phyloP scores from a whole-genome alignment of 352 stramenopile species.

The Thalassiosira hispida region DNA sequence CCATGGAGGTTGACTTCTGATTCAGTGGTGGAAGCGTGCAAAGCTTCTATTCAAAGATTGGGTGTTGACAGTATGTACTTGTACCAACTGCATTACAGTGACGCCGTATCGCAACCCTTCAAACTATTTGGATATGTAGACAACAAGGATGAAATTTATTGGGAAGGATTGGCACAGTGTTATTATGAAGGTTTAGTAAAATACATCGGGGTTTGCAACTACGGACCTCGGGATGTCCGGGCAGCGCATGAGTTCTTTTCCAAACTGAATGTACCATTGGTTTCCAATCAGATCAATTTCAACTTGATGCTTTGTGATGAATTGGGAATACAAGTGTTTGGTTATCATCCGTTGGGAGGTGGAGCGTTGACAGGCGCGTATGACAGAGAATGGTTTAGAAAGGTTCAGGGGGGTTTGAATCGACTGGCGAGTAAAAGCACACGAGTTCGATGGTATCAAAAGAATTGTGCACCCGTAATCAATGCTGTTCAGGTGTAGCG shows the following conservation, averaged over 20 bases:
- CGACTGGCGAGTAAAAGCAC: neutral
- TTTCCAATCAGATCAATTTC: constrained; percentile 26
- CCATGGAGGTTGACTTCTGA: constrained; percentile 11
- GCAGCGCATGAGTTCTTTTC: neutral
- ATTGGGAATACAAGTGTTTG: constrained; percentile 18
- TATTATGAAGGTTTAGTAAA: constrained; percentile 12
- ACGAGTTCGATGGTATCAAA: constrained; percentile 1
- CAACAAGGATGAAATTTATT: constrained; percentile 22
- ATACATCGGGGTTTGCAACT: constrained; percentile 18
- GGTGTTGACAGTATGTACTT: constrained; percentile 9
- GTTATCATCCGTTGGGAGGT: constrained; percentile 14
- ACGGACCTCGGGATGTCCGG: constrained; percentile 5
- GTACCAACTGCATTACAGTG: constrained; percentile 17
- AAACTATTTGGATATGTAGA: constrained; percentile 7
- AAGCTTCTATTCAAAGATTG: constrained; percentile 2
- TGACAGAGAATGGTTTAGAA: constrained; percentile 17
- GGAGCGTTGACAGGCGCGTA: constrained; percentile 16
- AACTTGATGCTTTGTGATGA: constrained; percentile 25
- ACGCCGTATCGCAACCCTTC: neutral
- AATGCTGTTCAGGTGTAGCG: constrained; percentile 1
- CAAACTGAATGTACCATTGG: constrained; percentile 9
- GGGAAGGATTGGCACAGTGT: constrained; percentile 15
- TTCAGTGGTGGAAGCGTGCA: constrained; percentile 16
- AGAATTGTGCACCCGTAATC: constrained; percentile 8
- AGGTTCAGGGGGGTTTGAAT: neutral